Percentiles rank a stretch among this genome's conserved stretches.
Conservation (phyloP, 208 protist genomes). For the Wallacemonas rigidus region DNA sequence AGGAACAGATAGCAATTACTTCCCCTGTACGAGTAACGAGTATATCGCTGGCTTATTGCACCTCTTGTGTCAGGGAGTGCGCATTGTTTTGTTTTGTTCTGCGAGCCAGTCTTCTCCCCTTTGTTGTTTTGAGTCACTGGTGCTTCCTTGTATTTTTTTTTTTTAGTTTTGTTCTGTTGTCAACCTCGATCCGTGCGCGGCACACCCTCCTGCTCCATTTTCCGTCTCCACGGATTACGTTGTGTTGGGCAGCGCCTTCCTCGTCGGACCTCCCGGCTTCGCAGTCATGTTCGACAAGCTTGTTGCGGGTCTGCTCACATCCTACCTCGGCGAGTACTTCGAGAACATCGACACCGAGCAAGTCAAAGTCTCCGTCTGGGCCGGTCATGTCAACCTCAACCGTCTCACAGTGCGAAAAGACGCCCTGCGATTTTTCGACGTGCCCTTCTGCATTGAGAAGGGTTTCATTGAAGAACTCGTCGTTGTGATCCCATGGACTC, state of each 20-base stretch:
- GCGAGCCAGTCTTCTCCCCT: neutral
- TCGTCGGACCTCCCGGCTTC: neutral
- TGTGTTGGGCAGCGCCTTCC: neutral
- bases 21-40: no score
- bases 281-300: slow-evolving; percentile 78
- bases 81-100: no score
- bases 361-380: slow-evolving; percentile 85
- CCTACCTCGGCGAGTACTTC: slow-evolving; percentile 84
- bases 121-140: neutral
- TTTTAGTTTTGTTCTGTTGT: neutral
- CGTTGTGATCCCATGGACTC: slow-evolving; percentile 78
- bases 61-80: no score
- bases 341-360: slow-evolving; percentile 82
- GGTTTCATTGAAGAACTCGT: slow-evolving; percentile 73
- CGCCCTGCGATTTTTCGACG: slow-evolving; percentile 60
- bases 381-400: slow-evolving; percentile 67
- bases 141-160: neutral
- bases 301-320: slow-evolving; percentile 70
- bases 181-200: neutral
- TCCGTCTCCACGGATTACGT: no score
- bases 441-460: slow-evolving; percentile 57
- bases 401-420: slow-evolving; percentile 65
- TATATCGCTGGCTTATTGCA: no score
- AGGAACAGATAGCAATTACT: no score
- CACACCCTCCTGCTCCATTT: no score